Base-by-base conservation (phyloP, 805 yeast genomes). In the Wickerhamiella azyma region DNA sequence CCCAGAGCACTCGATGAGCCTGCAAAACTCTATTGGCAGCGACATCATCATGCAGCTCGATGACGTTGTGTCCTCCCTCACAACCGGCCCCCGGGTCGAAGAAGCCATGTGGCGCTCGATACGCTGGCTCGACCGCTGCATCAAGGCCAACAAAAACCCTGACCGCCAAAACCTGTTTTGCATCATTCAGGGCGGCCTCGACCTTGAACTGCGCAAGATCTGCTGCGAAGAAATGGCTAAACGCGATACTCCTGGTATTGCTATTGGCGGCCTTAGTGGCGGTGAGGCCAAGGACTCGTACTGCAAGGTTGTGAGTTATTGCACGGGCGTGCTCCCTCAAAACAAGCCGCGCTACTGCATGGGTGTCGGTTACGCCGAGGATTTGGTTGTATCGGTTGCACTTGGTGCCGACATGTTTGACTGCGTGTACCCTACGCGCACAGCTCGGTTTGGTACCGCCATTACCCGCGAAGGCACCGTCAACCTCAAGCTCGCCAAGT, bases 331-430 rank as follows among this genome's bases (percentile, higher is more conserved):
- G 11, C 56, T 68, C 7, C 72, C 72, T 9, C 58, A 60, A 33
- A 48, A 57, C 47, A 68, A 68, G 52, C 72, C 72, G 0, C 58
- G 69, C 16, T 68, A 68, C 50, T 66, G 69, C 52, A 68, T 68
- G 72, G 72, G 72, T 13, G 70, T 68, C 5, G 72, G 72, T 14
- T 68, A 68, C 46, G 72, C 72, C 7, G 72, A 68, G 49, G 72
- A 68, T 49, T 54, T 68, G 50, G 67, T 68, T 5, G 72, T 68
- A 7, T 62, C 67, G 1, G 72, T 68, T 5, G 72, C 72, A 2
- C 58, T 68, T 35, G 72, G 72, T 1, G 72, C 71, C 2, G 72
- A 68, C 49, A 55, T 68, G 59, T 68, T 68, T 53, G 72, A 68
- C 49, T 68, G 72, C 45, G 72, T 68, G 5, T 68, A 66, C 50